phyloP scores from a whole-genome alignment of 306 rosid genomes.

The Coriaria nepalensis region DNA sequence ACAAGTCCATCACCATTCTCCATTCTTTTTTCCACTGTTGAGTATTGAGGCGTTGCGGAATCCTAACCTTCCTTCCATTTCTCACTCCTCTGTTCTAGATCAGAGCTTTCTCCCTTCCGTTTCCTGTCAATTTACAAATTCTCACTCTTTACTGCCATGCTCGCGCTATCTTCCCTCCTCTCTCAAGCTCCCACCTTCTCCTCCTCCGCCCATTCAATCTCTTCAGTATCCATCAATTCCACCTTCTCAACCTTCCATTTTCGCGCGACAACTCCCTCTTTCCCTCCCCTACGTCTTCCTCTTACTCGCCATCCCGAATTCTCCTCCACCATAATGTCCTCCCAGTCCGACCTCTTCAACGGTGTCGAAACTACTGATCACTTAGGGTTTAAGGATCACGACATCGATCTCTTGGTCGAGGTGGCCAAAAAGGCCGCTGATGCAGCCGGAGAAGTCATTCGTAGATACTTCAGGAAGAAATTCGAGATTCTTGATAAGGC shows the following conservation, averaged over 20 bases:
- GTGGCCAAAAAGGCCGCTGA: slow-evolving; percentile 62
- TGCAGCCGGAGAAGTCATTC: slow-evolving; percentile 68
- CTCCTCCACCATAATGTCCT: slow-evolving; percentile 23
- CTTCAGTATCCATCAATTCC: slow-evolving; percentile 5
- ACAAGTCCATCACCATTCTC: no score
- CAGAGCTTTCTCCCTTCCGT: no score
- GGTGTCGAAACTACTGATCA: slow-evolving; percentile 7
- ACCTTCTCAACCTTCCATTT: background rate
- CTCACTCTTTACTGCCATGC: slow-evolving; percentile 17
- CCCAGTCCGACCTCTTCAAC: slow-evolving; percentile 11
- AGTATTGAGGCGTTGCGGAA: no score
- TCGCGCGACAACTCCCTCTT: slow-evolving; percentile 3
- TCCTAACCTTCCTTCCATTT: no score
- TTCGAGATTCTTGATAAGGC: slow-evolving; percentile 60
- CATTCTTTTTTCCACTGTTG: no score
- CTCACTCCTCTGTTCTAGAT: no score
- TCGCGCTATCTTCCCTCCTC: slow-evolving; percentile 17
- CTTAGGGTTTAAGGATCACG: slow-evolving; percentile 4
- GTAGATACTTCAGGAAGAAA: slow-evolving; percentile 62
- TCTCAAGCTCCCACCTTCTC: slow-evolving; percentile 10
- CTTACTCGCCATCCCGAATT: slow-evolving; percentile 12
- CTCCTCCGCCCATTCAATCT: slow-evolving; percentile 2
- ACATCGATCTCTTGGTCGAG: slow-evolving; percentile 36
- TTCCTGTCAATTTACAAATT: no score
- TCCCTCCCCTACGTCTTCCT: background rate